Evolutionary conservation across 2,329 filamentous ascomycete species (phyloP), one percentile per base, ranked within the genome.

Genomic region (Harringtonia lauricola): DNA sequence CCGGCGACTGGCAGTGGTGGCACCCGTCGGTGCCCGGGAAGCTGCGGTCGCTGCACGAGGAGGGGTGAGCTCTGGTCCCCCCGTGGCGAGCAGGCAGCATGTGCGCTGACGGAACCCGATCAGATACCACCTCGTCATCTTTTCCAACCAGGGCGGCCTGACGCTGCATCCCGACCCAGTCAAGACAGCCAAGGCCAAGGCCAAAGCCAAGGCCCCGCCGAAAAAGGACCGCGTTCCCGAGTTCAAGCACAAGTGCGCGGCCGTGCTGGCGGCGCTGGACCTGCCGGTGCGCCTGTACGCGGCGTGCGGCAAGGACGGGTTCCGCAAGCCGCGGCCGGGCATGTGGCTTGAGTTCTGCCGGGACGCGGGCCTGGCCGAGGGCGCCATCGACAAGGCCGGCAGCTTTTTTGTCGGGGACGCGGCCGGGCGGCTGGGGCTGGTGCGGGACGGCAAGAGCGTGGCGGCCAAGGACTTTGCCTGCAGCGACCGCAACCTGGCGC

Each of bases 1-100:
- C 80, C 0, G 67, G 70, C 4, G 90, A 96, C 58, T 98, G 92
- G 92, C 87, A 86, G 60, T 98, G 92, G 92, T 96, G 88, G 87
- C 68, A 94, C 59, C 54, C 64, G 14, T 70, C 64, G 17, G 84
- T 96, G 1, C 86, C 87, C 1, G 63, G 61, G 0, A 76, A 67
- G 42, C 60, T 98, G 17, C 76, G 72, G 51, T 66, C 79, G 47
- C 67, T 96, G 2, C 74, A 86, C 55, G 67, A 76, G 12, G 75
- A 92, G 52, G 86, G 80, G 74, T 85, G 63, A 37, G 63, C 13
- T 15, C 8, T 36, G 49, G 30, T 41, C 15, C 18, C 4, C 4
- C 19, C 8, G 18, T 17, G 37, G 48, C 21, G 39, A 34, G 13
- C 2, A 10, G 21, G n/a, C n/a, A n/a, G n/a, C n/a, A n/a, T n/a